A percentile compares a stretch with the other conserved stretches of the same genome.
Evolutionary conservation across 768 basidiomycete genomes (phyloP).

Genomic region (Saitozyma podzolica): DNA sequence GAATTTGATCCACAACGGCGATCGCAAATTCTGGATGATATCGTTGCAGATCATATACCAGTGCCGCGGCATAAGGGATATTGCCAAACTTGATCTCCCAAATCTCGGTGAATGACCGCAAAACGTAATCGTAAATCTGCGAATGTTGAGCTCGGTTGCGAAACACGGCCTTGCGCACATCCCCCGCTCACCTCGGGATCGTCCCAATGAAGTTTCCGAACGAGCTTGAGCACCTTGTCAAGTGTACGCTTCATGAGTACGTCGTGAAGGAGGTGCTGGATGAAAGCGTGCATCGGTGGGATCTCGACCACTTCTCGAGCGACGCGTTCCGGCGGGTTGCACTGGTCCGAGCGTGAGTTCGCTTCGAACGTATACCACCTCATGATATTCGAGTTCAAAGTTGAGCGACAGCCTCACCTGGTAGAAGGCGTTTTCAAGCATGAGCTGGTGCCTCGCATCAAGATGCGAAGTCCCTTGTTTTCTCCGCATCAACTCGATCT

Average conservation of each 20-base stretch:
- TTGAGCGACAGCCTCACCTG: slow-evolving; percentile 60
- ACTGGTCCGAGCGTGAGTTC: slow-evolving; percentile 58
- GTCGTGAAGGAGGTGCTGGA: slow-evolving; percentile 91
- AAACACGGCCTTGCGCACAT: background rate
- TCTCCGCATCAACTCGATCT: slow-evolving; percentile 91
- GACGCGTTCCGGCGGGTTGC: slow-evolving; percentile 92
- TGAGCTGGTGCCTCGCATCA: slow-evolving; percentile 80
- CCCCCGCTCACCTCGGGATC: slow-evolving; percentile 56
- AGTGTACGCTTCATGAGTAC: slow-evolving; percentile 89
- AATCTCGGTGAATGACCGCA: slow-evolving; percentile 92
- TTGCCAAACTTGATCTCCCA: slow-evolving; percentile 96
- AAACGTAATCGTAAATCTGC: slow-evolving; percentile 64
- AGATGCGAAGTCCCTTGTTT: slow-evolving; percentile 93
- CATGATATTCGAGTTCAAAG: background rate
- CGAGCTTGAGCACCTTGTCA: slow-evolving; percentile 89
- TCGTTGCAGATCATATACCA: slow-evolving; percentile 89
- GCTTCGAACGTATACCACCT: background rate
- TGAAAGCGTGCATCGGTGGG: slow-evolving; percentile 83
- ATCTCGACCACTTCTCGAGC: slow-evolving; percentile 83
- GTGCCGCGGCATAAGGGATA: slow-evolving; percentile 84
- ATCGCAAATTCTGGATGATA: slow-evolving; percentile 88
- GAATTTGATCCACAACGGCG: slow-evolving; percentile 85
- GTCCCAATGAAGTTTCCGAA: slow-evolving; percentile 97
- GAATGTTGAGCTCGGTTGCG: slow-evolving; percentile 20
- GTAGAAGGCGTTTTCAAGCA: slow-evolving; percentile 97